Conservation (phyloP, 176 grass and related monocot genomes). For the Cenchrus fungigraminus region DNA sequence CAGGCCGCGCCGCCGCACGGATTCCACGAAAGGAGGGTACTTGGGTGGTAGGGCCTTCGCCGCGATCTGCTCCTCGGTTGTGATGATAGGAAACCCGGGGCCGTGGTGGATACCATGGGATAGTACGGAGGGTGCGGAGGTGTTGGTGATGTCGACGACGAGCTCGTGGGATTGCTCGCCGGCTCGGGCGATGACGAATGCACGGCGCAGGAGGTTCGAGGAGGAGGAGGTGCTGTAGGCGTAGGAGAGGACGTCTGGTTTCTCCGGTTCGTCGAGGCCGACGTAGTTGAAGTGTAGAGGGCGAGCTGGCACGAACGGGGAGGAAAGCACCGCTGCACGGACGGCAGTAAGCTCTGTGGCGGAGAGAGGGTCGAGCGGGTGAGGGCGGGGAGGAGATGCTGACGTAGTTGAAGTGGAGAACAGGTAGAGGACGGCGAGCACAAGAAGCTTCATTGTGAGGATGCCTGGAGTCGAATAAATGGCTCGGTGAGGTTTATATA, state of each 20-base stretch:
- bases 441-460: no score
- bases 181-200: slow-evolving; percentile 59
- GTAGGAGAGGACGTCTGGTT: slow-evolving; percentile 48
- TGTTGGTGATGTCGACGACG: slow-evolving; percentile 36
- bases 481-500: no score
- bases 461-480: no score
- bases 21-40: slow-evolving; percentile 60
- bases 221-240: slow-evolving; percentile 31
- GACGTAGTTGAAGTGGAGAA: no score
- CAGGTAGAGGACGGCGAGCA: no score
- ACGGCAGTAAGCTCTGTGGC: slow-evolving; percentile 48
- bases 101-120: slow-evolving; percentile 57
- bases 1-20: slow-evolving; percentile 46
- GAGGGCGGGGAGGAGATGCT: not conserved
- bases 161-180: slow-evolving; percentile 60
- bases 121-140: slow-evolving; percentile 27
- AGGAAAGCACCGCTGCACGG: slow-evolving; percentile 38
- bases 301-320: slow-evolving; percentile 32
- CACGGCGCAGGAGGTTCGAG: slow-evolving; percentile 3
- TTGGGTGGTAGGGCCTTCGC: slow-evolving; percentile 39
- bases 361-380: slow-evolving; percentile 69
- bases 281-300: slow-evolving; percentile 71
- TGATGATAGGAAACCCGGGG: slow-evolving; percentile 53
- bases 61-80: slow-evolving; percentile 45
- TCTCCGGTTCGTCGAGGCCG: slow-evolving; percentile 87